Conservation (phyloP, 495 filamentous ascomycete species). For the Pseudevernia furfuracea region DNA sequence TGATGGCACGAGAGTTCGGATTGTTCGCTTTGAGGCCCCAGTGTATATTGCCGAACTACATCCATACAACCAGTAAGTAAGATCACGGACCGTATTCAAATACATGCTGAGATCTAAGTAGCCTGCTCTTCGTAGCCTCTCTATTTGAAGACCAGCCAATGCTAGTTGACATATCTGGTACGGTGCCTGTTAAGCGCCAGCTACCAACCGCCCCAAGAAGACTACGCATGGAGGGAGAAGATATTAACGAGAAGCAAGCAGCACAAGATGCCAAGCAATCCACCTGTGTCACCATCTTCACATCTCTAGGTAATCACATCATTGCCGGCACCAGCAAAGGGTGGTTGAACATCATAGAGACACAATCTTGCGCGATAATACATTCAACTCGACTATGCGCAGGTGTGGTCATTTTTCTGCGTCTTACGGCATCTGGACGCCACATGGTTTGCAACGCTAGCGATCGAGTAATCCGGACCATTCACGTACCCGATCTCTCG, state of each 20-base stretch:
- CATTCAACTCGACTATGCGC: slow-evolving; percentile 74
- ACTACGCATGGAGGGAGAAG: slow-evolving; percentile 49
- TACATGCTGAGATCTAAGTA: slow-evolving; percentile 30
- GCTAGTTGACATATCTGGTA: slow-evolving; percentile 68
- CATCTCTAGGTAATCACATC: slow-evolving; percentile 73
- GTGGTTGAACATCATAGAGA: slow-evolving; percentile 89
- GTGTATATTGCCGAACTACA: slow-evolving; percentile 94
- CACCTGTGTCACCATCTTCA: slow-evolving; percentile 86
- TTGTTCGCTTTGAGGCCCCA: slow-evolving; percentile 78
- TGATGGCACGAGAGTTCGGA: slow-evolving; percentile 59
- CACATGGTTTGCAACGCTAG: slow-evolving; percentile 84
- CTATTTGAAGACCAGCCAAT: slow-evolving; percentile 88
- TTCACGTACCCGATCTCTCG: slow-evolving; percentile 62
- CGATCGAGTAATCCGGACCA: slow-evolving; percentile 85
- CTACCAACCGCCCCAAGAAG: slow-evolving; percentile 78
- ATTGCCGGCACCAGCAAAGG: slow-evolving; percentile 89
- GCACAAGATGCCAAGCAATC: slow-evolving; percentile 89
- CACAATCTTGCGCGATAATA: slow-evolving; percentile 65
- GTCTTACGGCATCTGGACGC: slow-evolving; percentile 72
- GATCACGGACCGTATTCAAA: not conserved
- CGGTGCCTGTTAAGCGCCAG: slow-evolving; percentile 58
- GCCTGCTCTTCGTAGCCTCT: slow-evolving; percentile 73
- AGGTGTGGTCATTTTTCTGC: slow-evolving; percentile 81
- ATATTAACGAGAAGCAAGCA: slow-evolving; percentile 71
- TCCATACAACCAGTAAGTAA: slow-evolving; percentile 75